phyloP scores from a whole-genome alignment of 176 grass and related monocot species.

The Triticum timopheevii region DNA sequence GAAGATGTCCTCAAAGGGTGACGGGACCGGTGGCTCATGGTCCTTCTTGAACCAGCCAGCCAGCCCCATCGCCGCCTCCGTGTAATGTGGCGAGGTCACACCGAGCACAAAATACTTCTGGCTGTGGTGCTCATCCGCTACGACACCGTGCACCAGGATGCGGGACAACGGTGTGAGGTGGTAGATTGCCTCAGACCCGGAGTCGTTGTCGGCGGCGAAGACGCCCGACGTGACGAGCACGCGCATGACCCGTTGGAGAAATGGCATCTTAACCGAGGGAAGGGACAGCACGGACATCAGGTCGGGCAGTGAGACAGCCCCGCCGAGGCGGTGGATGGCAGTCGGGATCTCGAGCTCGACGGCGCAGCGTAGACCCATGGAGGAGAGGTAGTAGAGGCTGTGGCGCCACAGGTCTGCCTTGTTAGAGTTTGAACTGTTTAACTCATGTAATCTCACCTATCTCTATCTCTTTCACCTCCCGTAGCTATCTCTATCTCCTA shows the following conservation, averaged over 20 bases:
- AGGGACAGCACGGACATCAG: background rate
- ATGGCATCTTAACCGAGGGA: background rate
- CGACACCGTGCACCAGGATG: background rate
- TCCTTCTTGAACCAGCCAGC: constrained; percentile 13
- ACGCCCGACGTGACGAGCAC: background rate
- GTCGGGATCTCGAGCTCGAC: background rate
- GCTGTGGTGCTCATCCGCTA: background rate
- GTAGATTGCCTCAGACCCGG: background rate
- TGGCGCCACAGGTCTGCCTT: background rate
- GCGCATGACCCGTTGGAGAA: background rate
- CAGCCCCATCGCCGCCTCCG: background rate
- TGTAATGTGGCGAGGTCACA: background rate
- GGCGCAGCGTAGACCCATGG: background rate
- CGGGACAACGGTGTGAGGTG: constrained; percentile 1
- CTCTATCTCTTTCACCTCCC: too few relatives aligned
- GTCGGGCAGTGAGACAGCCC: background rate
- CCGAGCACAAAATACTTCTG: background rate
- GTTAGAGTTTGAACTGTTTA: too few relatives aligned
- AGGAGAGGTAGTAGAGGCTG: constrained; percentile 4
- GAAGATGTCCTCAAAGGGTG: background rate
- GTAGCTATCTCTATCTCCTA: too few relatives aligned
- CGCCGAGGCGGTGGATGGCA: background rate
- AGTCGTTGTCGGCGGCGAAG: background rate
- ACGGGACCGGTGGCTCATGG: background rate
- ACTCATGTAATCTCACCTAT: too few relatives aligned